These are phyloP conservation scores for Aspergillus biplanus DNA, from an alignment of 495 filamentous ascomycete genomes.

Conservation along the genomic window DNA sequence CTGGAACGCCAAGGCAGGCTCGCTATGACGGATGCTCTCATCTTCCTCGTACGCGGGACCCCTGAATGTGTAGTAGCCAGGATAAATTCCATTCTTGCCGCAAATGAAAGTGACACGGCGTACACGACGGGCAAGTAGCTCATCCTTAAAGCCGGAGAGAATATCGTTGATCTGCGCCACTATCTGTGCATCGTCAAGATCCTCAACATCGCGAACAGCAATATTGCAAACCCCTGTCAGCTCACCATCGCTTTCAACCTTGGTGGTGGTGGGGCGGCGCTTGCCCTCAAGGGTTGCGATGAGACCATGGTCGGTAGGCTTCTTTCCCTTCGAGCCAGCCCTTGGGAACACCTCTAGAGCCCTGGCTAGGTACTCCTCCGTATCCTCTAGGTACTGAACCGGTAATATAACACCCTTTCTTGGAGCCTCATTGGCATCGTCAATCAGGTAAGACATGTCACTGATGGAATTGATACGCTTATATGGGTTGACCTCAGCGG, in stretches of 20 bases:
- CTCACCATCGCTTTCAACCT: constrained; percentile 66
- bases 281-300: constrained; percentile 75
- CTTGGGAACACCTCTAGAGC: constrained; percentile 82
- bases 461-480: constrained; percentile 90
- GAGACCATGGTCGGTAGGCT: constrained; percentile 50
- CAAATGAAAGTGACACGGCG: constrained; percentile 96
- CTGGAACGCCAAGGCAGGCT: constrained; percentile 97
- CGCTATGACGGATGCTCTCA: constrained; percentile 92
- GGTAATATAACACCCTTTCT: constrained; percentile 94
- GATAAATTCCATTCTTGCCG: constrained; percentile 92
- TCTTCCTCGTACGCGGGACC: constrained; percentile 89
- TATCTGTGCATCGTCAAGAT: constrained; percentile 80
- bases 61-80: constrained; percentile 97
- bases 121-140: constrained; percentile 77
- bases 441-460: constrained; percentile 87
- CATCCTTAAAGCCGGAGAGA: constrained; percentile 80
- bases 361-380: constrained; percentile 78
- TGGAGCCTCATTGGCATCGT: constrained; percentile 71
- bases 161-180: constrained; percentile 72
- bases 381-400: constrained; percentile 90
- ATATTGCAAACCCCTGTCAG: constrained; percentile 90
- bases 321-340: constrained; percentile 47
- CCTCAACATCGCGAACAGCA: constrained; percentile 88
- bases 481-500: constrained; percentile 62
- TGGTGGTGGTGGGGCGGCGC: constrained; percentile 59